A percentile compares a stretch with the other conserved stretches of the same genome.
Conservation (phyloP, 2,329 filamentous ascomycete genomes). For the Dactylonectria estremocensis region DNA sequence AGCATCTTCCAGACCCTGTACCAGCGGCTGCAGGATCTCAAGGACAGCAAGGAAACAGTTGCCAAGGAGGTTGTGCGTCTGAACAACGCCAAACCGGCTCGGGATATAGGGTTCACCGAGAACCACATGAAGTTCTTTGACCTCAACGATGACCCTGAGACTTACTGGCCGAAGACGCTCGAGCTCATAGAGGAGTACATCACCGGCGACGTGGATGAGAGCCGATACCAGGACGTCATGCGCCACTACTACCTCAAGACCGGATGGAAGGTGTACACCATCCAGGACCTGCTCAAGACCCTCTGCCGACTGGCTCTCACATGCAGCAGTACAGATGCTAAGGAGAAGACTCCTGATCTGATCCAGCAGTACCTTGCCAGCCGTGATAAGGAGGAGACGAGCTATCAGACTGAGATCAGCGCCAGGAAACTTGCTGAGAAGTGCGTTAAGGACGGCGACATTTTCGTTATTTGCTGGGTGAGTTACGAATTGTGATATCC, state of each 20-base stretch:
- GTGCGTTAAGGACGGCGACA: slow-evolving; percentile 91
- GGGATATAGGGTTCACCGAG: slow-evolving; percentile 86
- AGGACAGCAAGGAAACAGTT: slow-evolving; percentile 82
- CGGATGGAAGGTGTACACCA: slow-evolving; percentile 94
- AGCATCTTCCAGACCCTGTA: slow-evolving; percentile 94
- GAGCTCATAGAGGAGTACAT: slow-evolving; percentile 90
- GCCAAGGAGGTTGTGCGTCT: slow-evolving; percentile 81
- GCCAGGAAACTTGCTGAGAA: slow-evolving; percentile 94
- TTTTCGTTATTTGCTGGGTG: slow-evolving; percentile 93
- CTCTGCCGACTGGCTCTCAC: slow-evolving; percentile 85
- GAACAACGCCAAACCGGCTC: slow-evolving; percentile 83
- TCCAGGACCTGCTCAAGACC: slow-evolving; percentile 88
- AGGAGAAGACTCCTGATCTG: slow-evolving; percentile 94
- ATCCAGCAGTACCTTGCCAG: slow-evolving; percentile 89
- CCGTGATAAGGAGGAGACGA: slow-evolving; percentile 86
- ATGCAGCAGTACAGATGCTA: slow-evolving; percentile 88
- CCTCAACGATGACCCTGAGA: slow-evolving; percentile 69
- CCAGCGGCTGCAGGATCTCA: slow-evolving; percentile 85
- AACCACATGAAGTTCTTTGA: slow-evolving; percentile 86
- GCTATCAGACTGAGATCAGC: slow-evolving; percentile 90
- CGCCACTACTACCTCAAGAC: slow-evolving; percentile 92
- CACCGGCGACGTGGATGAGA: slow-evolving; percentile 84
- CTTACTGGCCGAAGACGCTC: slow-evolving; percentile 89
- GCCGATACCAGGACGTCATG: slow-evolving; percentile 89
- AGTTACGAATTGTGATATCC: slow-evolving; percentile 59